Evolutionary conservation across 2,329 filamentous ascomycete genomes (phyloP).

Genomic region (Helotiales sp.): DNA sequence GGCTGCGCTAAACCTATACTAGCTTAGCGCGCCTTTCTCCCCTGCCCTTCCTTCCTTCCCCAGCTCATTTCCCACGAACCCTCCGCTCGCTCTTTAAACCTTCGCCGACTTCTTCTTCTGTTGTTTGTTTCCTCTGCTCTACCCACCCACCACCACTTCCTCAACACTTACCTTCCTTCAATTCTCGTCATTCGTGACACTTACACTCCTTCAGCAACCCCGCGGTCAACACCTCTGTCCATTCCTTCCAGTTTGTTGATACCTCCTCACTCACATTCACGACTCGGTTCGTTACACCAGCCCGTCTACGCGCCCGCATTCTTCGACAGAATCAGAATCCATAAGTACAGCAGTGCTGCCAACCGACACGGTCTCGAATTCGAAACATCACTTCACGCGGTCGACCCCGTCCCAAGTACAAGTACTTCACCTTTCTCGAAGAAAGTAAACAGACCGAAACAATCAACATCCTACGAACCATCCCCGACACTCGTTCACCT

Average conservation of each 20-base stretch:
- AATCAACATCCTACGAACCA: background rate
- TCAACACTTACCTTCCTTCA: constrained; percentile 15
- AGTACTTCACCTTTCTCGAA: constrained; percentile 33
- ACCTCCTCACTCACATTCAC: constrained; percentile 15
- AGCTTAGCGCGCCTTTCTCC: background rate
- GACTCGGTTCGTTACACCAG: constrained; percentile 5
- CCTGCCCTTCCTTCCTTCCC: background rate
- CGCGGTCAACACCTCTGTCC: constrained; percentile 19
- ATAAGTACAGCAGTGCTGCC: constrained; percentile 43
- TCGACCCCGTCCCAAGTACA: constrained; percentile 26
- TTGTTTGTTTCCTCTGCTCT: constrained; percentile 33
- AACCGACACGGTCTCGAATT: constrained; percentile 24
- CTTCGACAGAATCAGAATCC: constrained; percentile 40
- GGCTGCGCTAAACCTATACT: background rate
- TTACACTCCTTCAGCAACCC: constrained; percentile 35
- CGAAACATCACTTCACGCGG: constrained; percentile 16
- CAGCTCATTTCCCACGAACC: constrained; percentile 1
- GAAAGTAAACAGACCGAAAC: constrained; percentile 32
- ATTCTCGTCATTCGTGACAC: constrained; percentile 34
- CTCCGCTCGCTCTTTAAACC: background rate
- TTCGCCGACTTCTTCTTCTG: constrained; percentile 18
- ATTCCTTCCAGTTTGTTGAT: constrained; percentile 27
- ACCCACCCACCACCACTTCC: constrained; percentile 6
- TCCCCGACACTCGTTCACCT: constrained; percentile 7
- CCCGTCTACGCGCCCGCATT: constrained; percentile 14